These are phyloP conservation scores for Beauveria caledonica DNA, from an alignment of 2,329 filamentous ascomycete genomes.

Conservation along the genomic window DNA sequence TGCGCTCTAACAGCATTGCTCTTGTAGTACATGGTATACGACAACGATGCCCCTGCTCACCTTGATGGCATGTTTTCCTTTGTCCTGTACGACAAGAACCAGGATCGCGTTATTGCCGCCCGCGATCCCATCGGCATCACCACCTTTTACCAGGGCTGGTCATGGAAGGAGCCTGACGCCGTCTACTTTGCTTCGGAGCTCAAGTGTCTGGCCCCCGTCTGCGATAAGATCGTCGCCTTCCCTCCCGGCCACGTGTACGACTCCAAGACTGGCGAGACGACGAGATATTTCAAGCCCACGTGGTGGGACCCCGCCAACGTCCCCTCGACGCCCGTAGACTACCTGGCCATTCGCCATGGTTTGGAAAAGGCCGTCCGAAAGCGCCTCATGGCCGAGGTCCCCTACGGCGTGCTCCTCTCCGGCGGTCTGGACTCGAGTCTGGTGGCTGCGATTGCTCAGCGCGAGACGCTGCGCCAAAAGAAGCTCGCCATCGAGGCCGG, in stretches of 20 bases:
- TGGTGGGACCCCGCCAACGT: slow-evolving; percentile 84
- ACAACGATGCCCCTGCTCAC: slow-evolving; percentile 81
- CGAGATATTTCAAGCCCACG: slow-evolving; percentile 80
- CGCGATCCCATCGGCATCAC: slow-evolving; percentile 96
- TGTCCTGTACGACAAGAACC: slow-evolving; percentile 91
- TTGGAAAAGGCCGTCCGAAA: slow-evolving; percentile 91
- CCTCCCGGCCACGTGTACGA: slow-evolving; percentile 95
- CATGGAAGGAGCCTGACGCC: slow-evolving; percentile 70
- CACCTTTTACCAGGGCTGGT: slow-evolving; percentile 93
- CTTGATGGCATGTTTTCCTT: slow-evolving; percentile 99
- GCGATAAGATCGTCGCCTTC: slow-evolving; percentile 91
- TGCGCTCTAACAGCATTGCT: neutral
- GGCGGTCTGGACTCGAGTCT: slow-evolving; percentile 93
- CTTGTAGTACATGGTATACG: slow-evolving; percentile 78
- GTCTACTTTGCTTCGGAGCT: slow-evolving; percentile 97
- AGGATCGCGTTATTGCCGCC: slow-evolving; percentile 86
- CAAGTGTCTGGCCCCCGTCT: slow-evolving; percentile 86
- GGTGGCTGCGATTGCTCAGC: slow-evolving; percentile 89
- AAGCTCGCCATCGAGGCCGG: slow-evolving; percentile 48
- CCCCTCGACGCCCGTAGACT: slow-evolving; percentile 72
- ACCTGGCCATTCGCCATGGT: slow-evolving; percentile 70
- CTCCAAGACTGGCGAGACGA: slow-evolving; percentile 78
- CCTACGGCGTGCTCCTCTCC: slow-evolving; percentile 91
- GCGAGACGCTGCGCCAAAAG: slow-evolving; percentile 76
- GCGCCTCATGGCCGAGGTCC: slow-evolving; percentile 96